Evolutionary conservation across 164 flowering plant genomes (phyloP).

Genomic region (Macadamia tetraphylla): DNA sequence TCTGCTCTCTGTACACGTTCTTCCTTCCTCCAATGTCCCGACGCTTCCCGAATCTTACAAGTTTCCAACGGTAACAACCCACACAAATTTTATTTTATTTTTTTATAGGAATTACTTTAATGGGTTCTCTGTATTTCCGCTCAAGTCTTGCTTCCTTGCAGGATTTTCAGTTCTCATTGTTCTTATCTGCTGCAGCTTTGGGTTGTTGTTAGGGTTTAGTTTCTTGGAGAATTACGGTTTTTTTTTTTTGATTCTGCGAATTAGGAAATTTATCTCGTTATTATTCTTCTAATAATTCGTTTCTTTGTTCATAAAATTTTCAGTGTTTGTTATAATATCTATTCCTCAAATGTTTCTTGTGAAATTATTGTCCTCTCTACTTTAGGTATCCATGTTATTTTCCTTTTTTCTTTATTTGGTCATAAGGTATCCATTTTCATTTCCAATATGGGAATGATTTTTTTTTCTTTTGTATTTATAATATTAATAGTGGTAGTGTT

Average conservation of each 20-base stretch:
- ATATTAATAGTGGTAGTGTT: neutral
- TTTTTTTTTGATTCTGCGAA: neutral
- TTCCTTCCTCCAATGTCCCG: slow-evolving; percentile 41
- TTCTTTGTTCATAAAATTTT: no score
- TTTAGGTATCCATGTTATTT: neutral
- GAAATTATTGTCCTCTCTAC: no score
- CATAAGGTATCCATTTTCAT: neutral
- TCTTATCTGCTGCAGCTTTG: neutral
- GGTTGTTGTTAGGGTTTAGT: neutral
- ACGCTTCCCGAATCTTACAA: slow-evolving; percentile 37
- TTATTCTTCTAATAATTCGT: no score
- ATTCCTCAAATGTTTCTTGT: neutral
- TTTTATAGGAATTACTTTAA: neutral
- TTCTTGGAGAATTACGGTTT: neutral
- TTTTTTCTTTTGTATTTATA: neutral
- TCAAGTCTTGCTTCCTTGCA: neutral
- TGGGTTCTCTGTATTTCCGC: neutral
- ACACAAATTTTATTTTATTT: slow-evolving; percentile 1
- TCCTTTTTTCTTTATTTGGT: slow-evolving; percentile 3
- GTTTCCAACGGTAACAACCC: slow-evolving; percentile 37
- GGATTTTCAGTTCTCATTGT: neutral
- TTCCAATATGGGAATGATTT: neutral
- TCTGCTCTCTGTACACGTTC: slow-evolving; percentile 47
- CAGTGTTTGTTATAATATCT: neutral
- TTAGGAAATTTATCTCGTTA: no score